A percentile compares a stretch with the other conserved stretches of the same genome.
Evolutionary conservation across 352 stramenopile genomes (phyloP).

Genomic region (Aphanomyces astaci): DNA sequence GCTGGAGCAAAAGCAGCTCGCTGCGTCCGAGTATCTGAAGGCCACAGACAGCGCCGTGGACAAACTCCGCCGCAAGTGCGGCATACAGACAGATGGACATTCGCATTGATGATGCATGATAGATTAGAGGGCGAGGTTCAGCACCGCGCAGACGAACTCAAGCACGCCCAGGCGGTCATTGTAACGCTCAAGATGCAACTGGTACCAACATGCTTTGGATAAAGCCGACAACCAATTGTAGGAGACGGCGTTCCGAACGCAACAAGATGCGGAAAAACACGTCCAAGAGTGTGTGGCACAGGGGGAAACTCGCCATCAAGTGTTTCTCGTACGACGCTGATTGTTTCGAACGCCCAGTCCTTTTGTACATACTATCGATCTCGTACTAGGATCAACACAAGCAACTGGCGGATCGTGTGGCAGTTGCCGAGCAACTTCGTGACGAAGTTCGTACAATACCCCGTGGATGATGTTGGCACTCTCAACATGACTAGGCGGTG

Average conservation of each 20-base stretch:
- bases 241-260: conserved; percentile 5
- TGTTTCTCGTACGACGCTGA: neutral
- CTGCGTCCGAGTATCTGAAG: conserved; percentile 47
- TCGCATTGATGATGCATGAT: neutral
- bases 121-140: conserved; percentile 34
- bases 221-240: neutral
- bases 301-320: neutral
- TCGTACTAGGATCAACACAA: conserved; percentile 9
- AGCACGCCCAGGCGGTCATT: conserved; percentile 37
- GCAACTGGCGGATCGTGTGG: neutral
- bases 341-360: no score
- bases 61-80: conserved; percentile 31
- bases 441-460: neutral
- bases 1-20: conserved; percentile 41
- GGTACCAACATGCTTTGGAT: conserved; percentile 24
- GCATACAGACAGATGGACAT: neutral
- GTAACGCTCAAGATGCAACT: conserved; percentile 46
- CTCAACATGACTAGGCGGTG: neutral
- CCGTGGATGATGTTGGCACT: no score
- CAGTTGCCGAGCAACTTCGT: conserved; percentile 40
- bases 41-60: conserved; percentile 34
- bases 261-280: conserved; percentile 2
- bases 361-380: neutral
- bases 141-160: conserved; percentile 45
- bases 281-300: neutral